Conservation (phyloP, 805 yeast genomes). For the Wickerhamiella alocasiicola region DNA sequence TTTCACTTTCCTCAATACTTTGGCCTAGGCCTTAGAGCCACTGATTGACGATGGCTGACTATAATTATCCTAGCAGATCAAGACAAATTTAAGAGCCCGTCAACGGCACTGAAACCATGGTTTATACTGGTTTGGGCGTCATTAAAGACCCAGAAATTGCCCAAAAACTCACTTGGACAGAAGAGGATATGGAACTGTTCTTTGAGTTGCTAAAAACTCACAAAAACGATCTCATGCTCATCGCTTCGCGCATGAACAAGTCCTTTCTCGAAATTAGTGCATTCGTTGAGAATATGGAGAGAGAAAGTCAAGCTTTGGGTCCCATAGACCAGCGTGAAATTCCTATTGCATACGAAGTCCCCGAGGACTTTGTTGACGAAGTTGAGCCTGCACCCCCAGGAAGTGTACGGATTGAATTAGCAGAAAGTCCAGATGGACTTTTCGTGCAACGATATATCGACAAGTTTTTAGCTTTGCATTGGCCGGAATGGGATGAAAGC, state of each 20-base stretch:
- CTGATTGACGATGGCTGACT: too few species aligned
- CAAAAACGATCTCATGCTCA: neutral
- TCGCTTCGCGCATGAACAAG: neutral
- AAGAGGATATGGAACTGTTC: neutral
- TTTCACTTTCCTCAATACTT: too few species aligned
- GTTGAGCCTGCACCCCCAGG: neutral
- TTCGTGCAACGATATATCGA: too few species aligned
- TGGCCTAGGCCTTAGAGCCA: too few species aligned
- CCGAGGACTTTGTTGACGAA: neutral
- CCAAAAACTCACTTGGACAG: neutral
- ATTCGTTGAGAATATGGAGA: neutral
- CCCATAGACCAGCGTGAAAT: neutral
- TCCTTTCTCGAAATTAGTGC: constrained; percentile 3
- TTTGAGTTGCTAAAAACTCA: neutral
- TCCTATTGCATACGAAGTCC: constrained; percentile 1
- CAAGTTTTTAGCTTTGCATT: too few species aligned
- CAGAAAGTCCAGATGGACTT: too few species aligned
- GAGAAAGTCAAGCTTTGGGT: neutral
- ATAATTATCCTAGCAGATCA: too few species aligned
- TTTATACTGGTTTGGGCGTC: constrained; percentile 3
- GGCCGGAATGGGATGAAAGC: too few species aligned
- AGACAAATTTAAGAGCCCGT: too few species aligned
- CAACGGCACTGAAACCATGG: constrained; percentile 3
- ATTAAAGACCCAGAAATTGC: neutral
- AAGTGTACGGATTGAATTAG: too few species aligned